Evolutionary conservation across 225 moss, liverwort and hornwort species (phyloP).

Genomic region (Ulota crispa): DNA sequence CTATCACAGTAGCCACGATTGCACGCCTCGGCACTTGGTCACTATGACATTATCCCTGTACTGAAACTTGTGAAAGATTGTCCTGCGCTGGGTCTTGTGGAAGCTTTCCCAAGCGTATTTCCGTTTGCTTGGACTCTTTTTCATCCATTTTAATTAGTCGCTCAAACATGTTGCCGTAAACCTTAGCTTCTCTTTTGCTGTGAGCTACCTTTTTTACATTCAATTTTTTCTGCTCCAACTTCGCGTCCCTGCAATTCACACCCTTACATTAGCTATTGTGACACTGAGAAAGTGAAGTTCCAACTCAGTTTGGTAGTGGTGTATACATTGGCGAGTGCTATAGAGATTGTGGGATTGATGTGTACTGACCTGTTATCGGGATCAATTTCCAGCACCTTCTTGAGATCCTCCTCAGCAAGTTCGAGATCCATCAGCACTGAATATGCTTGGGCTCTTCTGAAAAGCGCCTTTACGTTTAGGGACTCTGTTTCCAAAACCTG

Average conservation of each 20-base stretch:
- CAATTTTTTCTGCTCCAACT: slow-evolving; percentile 52
- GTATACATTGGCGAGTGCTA: background rate
- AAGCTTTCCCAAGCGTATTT: slow-evolving; percentile 19
- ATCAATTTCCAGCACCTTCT: slow-evolving; percentile 71
- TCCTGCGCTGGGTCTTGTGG: slow-evolving; percentile 12
- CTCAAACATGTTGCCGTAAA: slow-evolving; percentile 87
- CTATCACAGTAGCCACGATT: background rate
- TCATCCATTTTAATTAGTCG: slow-evolving; percentile 74
- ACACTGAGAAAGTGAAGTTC: slow-evolving; percentile 21
- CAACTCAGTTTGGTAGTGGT: background rate
- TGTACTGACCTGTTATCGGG: slow-evolving; percentile 55
- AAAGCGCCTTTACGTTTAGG: slow-evolving; percentile 73
- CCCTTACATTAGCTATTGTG: background rate
- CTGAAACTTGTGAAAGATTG: slow-evolving; percentile 20
- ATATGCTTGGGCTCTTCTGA: slow-evolving; percentile 76
- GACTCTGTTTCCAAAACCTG: slow-evolving; percentile 81
- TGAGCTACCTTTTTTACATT: slow-evolving; percentile 58
- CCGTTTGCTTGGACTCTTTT: slow-evolving; percentile 32
- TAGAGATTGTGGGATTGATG: background rate
- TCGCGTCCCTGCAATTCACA: slow-evolving; percentile 34
- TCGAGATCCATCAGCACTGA: slow-evolving; percentile 66
- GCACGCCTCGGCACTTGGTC: background rate
- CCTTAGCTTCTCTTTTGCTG: slow-evolving; percentile 74
- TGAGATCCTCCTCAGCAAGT: slow-evolving; percentile 71
- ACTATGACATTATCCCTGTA: slow-evolving; percentile 21